Evolutionary conservation across 1,139 yeast species (phyloP).

Genomic region (Nadsonia starkeyi-henricii): DNA sequence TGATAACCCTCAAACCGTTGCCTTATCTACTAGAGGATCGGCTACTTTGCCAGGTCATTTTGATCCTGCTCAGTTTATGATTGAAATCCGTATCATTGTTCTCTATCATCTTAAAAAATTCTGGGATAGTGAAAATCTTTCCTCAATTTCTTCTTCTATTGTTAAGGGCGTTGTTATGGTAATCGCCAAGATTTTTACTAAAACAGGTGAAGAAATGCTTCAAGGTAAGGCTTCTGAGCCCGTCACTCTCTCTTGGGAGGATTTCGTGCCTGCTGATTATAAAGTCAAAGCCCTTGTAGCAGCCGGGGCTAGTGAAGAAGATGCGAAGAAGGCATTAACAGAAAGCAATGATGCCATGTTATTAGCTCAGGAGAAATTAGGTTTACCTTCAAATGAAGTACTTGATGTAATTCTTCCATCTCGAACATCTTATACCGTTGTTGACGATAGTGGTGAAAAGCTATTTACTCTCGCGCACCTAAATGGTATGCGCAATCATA

Average conservation of each 20-base stretch:
- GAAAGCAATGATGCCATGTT: conserved; percentile 11
- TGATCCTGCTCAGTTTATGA: conserved; percentile 19
- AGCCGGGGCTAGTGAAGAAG: conserved; percentile 31
- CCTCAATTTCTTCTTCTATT: conserved; percentile 13
- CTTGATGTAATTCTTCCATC: not conserved
- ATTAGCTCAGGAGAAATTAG: not conserved
- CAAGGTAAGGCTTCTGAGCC: conserved; percentile 8
- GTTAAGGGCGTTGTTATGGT: conserved; percentile 13
- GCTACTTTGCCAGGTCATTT: conserved; percentile 16
- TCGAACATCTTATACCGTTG: not conserved
- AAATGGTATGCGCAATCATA: conserved; percentile 26
- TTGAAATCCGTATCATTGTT: conserved; percentile 20
- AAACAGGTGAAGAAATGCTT: conserved; percentile 12
- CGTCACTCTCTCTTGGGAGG: conserved; percentile 22
- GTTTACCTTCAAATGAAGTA: not conserved
- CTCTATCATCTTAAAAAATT: conserved; percentile 12
- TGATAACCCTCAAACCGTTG: conserved; percentile 13
- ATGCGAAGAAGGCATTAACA: conserved; percentile 24
- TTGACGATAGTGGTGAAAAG: conserved; percentile 10
- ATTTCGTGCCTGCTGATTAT: conserved; percentile 36
- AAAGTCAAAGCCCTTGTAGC: conserved; percentile 34
- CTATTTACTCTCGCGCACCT: conserved; percentile 31
- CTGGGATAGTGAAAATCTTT: conserved; percentile 19
- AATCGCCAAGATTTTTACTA: conserved; percentile 13
- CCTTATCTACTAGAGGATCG: not conserved